phyloP scores from a whole-genome alignment of 106 monocot genomes.

The Platanthera zijinensis region DNA sequence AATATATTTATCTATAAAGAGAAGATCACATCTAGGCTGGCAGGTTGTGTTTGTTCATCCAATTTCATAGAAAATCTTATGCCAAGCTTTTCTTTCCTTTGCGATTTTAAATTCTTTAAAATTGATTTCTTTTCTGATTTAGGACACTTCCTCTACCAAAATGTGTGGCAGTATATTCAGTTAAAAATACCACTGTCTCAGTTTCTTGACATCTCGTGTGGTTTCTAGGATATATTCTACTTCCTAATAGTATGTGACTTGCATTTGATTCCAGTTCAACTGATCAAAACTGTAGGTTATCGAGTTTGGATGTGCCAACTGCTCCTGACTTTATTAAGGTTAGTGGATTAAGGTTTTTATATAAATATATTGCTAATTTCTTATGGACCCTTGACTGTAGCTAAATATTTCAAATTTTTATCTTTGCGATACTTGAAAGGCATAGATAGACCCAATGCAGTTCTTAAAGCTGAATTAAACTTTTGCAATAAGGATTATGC shows the following conservation, averaged over 20 bases:
- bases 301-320: conserved; percentile 12
- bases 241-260: background rate
- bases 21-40: background rate
- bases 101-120: background rate
- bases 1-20: background rate
- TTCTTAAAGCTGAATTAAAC: background rate
- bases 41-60: background rate
- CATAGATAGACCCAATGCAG: background rate
- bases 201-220: too few species aligned
- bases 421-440: background rate
- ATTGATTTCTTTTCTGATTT: conserved; percentile 2
- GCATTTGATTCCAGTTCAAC: conserved; percentile 1
- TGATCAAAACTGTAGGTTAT: conserved; percentile 10
- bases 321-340: conserved; percentile 16
- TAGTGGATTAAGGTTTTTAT: conserved; percentile 6
- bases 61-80: background rate
- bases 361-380: background rate
- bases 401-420: background rate
- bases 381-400: background rate
- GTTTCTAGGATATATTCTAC: background rate
- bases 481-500: conserved; percentile 1
- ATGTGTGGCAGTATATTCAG: background rate
- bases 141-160: background rate
- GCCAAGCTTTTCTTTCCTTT: background rate
- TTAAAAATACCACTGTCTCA: too few species aligned